Conservation (phyloP, 441 rosid genomes). For the Euphorbia celastroides region DNA sequence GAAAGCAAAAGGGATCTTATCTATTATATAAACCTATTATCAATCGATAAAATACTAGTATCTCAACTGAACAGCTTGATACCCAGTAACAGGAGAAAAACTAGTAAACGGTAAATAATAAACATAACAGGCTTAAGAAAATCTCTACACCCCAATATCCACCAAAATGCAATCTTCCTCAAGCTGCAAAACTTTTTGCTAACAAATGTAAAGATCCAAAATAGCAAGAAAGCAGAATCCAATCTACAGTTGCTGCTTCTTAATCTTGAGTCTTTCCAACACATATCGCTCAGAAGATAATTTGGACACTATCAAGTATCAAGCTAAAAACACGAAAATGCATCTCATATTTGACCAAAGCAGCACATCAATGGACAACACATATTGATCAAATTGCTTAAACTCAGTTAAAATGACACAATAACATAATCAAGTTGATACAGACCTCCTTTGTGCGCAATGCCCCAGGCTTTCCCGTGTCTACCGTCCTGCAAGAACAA, state of each 20-base stretch:
- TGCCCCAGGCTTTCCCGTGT: conserved; percentile 97
- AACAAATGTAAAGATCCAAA: neutral
- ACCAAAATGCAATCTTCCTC: neutral
- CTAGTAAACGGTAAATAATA: too few species aligned
- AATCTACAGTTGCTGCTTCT: neutral
- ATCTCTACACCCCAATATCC: neutral
- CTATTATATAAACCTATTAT: neutral
- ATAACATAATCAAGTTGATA: conserved; percentile 13
- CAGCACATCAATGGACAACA: neutral
- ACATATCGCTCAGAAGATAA: neutral
- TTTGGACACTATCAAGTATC: neutral
- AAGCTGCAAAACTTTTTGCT: neutral
- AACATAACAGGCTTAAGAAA: neutral
- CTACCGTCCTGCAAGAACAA: conserved; percentile 67
- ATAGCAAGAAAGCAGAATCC: neutral
- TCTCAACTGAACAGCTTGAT: neutral
- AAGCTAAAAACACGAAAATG: too few species aligned
- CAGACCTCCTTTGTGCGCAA: conserved; percentile 82
- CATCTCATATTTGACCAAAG: neutral
- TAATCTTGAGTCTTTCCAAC: neutral
- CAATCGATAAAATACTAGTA: neutral
- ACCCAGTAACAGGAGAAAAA: neutral
- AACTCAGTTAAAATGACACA: too few species aligned
- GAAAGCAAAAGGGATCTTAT: neutral
- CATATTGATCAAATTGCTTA: too few species aligned